Percentiles rank a stretch among this genome's conserved stretches.
Evolutionary conservation across 2,329 filamentous ascomycete species (phyloP).

Genomic region (Xylaria arbuscula): DNA sequence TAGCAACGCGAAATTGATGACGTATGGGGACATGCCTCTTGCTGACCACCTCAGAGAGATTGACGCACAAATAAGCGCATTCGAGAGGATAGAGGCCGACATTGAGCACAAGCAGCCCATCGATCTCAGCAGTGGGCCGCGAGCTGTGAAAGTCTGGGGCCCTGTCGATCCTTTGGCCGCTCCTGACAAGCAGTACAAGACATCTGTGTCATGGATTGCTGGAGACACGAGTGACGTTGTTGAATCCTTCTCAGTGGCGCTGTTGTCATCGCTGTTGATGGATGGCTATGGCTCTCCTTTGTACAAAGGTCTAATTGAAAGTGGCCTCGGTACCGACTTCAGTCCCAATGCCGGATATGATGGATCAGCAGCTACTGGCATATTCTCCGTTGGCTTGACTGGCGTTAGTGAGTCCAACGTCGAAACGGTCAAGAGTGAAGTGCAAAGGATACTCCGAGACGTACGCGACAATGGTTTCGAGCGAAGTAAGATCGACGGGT

Average conservation of each 20-base stretch:
- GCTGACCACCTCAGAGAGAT: slow-evolving; percentile 83
- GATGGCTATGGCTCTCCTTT: slow-evolving; percentile 96
- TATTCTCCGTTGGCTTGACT: slow-evolving; percentile 91
- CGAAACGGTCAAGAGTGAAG: slow-evolving; percentile 76
- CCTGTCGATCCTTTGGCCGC: slow-evolving; percentile 89
- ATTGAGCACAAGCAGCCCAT: slow-evolving; percentile 81
- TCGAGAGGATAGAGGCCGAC: slow-evolving; percentile 77
- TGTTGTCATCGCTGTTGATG: slow-evolving; percentile 85
- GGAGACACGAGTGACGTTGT: slow-evolving; percentile 84
- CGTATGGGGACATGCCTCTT: slow-evolving; percentile 93
- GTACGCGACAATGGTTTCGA: slow-evolving; percentile 84
- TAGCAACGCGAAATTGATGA: slow-evolving; percentile 95
- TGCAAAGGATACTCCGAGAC: slow-evolving; percentile 78
- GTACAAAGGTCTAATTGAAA: slow-evolving; percentile 88
- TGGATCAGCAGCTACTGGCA: slow-evolving; percentile 76
- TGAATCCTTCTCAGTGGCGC: slow-evolving; percentile 86
- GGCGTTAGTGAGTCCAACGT: slow-evolving; percentile 88
- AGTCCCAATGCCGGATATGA: slow-evolving; percentile 96
- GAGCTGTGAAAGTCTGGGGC: slow-evolving; percentile 77
- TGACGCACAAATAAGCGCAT: slow-evolving; percentile 76
- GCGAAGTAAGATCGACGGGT: slow-evolving; percentile 88
- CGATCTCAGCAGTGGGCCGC: slow-evolving; percentile 73
- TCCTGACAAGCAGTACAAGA: slow-evolving; percentile 89
- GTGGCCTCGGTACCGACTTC: slow-evolving; percentile 90
- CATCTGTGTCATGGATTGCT: slow-evolving; percentile 91